Percentiles rank a stretch among this genome's conserved stretches.
These are phyloP conservation scores for Takakia lepidozioides DNA, from an alignment of 225 moss, liverwort and hornwort genomes.

Conservation along the genomic window DNA sequence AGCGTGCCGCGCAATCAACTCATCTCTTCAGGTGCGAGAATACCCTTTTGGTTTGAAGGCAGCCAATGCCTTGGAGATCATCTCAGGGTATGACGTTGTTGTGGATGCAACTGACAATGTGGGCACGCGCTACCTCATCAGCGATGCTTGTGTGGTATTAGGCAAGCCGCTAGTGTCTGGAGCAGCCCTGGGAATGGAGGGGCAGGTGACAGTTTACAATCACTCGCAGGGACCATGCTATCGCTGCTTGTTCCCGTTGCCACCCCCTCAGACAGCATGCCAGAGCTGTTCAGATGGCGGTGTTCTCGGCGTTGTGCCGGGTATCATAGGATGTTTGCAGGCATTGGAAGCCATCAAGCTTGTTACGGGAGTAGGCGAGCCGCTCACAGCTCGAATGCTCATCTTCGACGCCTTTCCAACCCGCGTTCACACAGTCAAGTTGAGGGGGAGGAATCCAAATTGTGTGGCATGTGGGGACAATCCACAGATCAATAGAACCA, in stretches of 20 bases:
- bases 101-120: constrained; percentile 97
- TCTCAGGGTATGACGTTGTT: constrained; percentile 69
- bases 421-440: constrained; percentile 67
- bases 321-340: constrained; percentile 76
- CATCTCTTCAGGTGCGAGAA: constrained; percentile 48
- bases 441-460: constrained; percentile 53
- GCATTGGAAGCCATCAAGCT: constrained; percentile 85
- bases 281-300: constrained; percentile 94
- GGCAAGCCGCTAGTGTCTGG: constrained; percentile 82
- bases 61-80: constrained; percentile 71
- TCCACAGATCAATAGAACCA: constrained; percentile 37
- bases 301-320: constrained; percentile 90
- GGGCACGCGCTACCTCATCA: constrained; percentile 80
- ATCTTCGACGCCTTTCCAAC: constrained; percentile 72
- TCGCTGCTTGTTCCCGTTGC: constrained; percentile 80
- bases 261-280: constrained; percentile 61
- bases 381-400: constrained; percentile 70
- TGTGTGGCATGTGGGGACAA: constrained; percentile 64
- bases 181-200: constrained; percentile 91
- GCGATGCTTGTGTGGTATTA: constrained; percentile 76
- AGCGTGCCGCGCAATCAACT: constrained; percentile 51
- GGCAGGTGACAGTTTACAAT: constrained; percentile 71
- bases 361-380: constrained; percentile 59
- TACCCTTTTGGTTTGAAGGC: constrained; percentile 56
- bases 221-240: constrained; percentile 78